Conservation (phyloP, 139 green algal genomes). For the Coelastrella sp. region DNA sequence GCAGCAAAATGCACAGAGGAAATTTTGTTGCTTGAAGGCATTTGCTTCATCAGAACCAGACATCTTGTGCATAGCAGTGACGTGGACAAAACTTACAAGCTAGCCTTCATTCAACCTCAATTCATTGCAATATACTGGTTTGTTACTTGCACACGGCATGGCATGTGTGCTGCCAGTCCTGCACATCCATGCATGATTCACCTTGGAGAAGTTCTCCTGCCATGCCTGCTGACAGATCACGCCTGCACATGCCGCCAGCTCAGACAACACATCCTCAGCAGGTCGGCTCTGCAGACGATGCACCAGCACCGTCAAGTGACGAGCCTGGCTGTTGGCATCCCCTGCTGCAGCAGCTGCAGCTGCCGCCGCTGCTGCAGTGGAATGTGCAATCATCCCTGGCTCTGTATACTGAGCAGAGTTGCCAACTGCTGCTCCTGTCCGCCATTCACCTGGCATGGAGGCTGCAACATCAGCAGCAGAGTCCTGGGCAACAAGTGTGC, state of each 20-base stretch:
- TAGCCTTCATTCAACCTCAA: not conserved
- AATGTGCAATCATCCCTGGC: not conserved
- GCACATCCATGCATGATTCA: not conserved
- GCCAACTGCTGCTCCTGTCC: conserved; percentile 29
- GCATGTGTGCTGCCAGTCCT: not conserved
- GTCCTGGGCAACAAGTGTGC: not conserved
- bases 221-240: conserved; percentile 47
- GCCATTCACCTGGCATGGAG: no score
- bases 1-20: not conserved
- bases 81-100: not conserved
- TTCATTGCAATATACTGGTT: no score
- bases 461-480: not conserved
- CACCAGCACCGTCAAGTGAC: conserved; percentile 51
- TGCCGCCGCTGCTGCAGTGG: conserved; percentile 20
- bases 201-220: conserved; percentile 54
- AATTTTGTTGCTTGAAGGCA: not conserved
- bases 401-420: not conserved
- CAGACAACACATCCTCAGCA: conserved; percentile 49
- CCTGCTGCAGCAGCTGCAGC: conserved; percentile 29
- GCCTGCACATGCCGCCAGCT: conserved; percentile 50
- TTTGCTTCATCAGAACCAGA: not conserved
- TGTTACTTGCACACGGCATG: not conserved
- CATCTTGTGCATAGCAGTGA: not conserved
- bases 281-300: conserved; percentile 42
- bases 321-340: conserved; percentile 47